A percentile compares a stretch with the other conserved stretches of the same genome.
phyloP scores from a whole-genome alignment of 139 green algal genomes.

The Ulvella scutata region DNA sequence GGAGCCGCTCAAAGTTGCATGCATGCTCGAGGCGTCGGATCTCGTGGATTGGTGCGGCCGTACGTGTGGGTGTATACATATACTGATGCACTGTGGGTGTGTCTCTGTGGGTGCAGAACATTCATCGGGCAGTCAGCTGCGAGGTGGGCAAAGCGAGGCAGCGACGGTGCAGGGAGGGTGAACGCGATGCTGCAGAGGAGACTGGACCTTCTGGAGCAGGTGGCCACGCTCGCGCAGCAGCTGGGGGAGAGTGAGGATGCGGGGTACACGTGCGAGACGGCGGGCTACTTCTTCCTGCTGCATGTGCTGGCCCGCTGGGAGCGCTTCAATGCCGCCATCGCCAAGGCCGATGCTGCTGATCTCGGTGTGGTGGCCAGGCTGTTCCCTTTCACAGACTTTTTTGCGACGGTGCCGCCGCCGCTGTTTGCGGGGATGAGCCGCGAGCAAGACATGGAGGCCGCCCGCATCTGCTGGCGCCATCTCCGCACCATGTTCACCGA shows the following conservation, averaged over 20 bases:
- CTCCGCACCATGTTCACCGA: conserved; percentile 84
- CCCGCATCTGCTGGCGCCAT: conserved; percentile 75
- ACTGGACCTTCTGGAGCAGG: conserved; percentile 74
- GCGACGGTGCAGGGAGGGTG: conserved; percentile 49
- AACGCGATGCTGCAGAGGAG: conserved; percentile 86
- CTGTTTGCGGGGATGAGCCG: conserved; percentile 47
- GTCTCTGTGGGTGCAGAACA: too few relatives aligned
- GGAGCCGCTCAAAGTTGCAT: too few relatives aligned
- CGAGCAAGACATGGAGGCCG: conserved; percentile 39
- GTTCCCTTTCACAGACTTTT: conserved; percentile 89
- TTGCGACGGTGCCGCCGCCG: conserved; percentile 60
- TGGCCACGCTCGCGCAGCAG: conserved; percentile 50
- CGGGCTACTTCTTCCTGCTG: conserved; percentile 91
- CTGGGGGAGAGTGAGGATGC: conserved; percentile 35
- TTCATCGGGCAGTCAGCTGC: neutral
- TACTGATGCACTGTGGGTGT: too few relatives aligned
- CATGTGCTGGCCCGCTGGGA: conserved; percentile 64
- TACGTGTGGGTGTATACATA: too few relatives aligned
- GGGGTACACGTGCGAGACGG: conserved; percentile 92
- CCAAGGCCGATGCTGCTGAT: conserved; percentile 6
- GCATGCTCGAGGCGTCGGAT: too few relatives aligned
- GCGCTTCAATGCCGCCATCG: conserved; percentile 8
- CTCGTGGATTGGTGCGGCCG: too few relatives aligned
- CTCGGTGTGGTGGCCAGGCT: conserved; percentile 33
- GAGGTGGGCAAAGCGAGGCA: neutral